Conservation (phyloP, 2,329 filamentous ascomycete species). For the Nemania sp. region DNA sequence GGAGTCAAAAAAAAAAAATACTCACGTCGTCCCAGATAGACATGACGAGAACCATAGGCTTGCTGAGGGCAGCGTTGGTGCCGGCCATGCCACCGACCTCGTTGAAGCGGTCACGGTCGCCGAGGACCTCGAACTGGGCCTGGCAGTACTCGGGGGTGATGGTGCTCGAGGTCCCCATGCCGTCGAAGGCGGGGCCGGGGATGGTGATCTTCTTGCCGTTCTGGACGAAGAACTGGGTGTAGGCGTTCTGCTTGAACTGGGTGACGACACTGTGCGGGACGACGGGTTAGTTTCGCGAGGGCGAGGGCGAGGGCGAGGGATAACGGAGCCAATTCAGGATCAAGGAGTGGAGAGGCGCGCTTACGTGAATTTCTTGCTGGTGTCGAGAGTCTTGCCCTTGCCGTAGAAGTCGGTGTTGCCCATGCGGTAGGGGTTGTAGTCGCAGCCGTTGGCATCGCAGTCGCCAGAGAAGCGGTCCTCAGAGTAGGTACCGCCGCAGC, state of each 20-base stretch:
- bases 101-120: constrained; percentile 56
- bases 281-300: constrained; percentile 15
- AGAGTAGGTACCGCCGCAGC: constrained; percentile 55
- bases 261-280: constrained; percentile 54
- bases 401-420: constrained; percentile 66
- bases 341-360: background rate
- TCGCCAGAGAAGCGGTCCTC: constrained; percentile 59
- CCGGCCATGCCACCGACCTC: constrained; percentile 56
- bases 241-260: constrained; percentile 53
- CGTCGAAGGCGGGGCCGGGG: constrained; percentile 38
- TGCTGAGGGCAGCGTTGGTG: constrained; percentile 56
- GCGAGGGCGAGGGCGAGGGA: no score
- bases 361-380: constrained; percentile 58
- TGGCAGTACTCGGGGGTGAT: constrained; percentile 62
- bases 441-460: constrained; percentile 69
- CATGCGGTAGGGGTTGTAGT: constrained; percentile 70
- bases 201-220: constrained; percentile 56
- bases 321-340: background rate
- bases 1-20: background rate
- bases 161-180: constrained; percentile 34
- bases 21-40: constrained; percentile 61
- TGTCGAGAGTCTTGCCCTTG: constrained; percentile 59
- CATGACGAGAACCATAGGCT: constrained; percentile 67
- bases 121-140: constrained; percentile 56
- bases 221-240: constrained; percentile 65